Base-by-base conservation (phyloP, 164 flowering plant species). In the Protea cynaroides region DNA sequence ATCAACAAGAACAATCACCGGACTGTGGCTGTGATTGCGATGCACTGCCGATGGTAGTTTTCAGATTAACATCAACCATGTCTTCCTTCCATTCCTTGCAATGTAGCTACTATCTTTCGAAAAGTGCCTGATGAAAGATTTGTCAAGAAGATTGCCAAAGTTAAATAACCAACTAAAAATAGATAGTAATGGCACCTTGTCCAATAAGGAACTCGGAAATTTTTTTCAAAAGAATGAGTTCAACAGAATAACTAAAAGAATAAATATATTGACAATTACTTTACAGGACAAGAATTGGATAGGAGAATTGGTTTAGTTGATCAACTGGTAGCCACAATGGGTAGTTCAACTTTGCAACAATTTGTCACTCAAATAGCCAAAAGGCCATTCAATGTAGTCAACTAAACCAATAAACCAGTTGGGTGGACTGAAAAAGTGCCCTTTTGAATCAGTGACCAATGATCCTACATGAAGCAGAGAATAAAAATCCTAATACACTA, bases 1-100 rank as follows among this genome's bases (percentile, higher is more conserved):
- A 62, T 80, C 75, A 85, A 67, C 92, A 87, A 19, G 86, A 73
- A 62, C 92, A 87, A 56, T 90, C 92, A 43, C 92, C 76, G 7
- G 80, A 66, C 58, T 80, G 84, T 25, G 79, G 67, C 51, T 79
- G 83, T 46, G 83, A 60, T 57, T 79, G 81, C 14, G 83, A 71
- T 34, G 84, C 58, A 68, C n/a, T n/a, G n/a, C 69, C 62, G 25
- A 65, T 75, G 7, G 78, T 71, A 3, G 90, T 73, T 72, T 76
- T 86, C 73, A 87, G 77, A 70, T 86, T 86, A 67, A 87, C 90
- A 67, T 87, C 93, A 50, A 87, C 90, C 93, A 87, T 84, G 69
- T 87, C 90, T 69, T 87, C 93, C 69, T 67, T 85, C 96, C 96
- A 86, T 89, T 56, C 96, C 92, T 14, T 92, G 96, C 58, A 89